A percentile compares a stretch with the other conserved stretches of the same genome.
Evolutionary conservation across 2,329 filamentous ascomycete genomes (phyloP).

Genomic region (Venturia asperata): DNA sequence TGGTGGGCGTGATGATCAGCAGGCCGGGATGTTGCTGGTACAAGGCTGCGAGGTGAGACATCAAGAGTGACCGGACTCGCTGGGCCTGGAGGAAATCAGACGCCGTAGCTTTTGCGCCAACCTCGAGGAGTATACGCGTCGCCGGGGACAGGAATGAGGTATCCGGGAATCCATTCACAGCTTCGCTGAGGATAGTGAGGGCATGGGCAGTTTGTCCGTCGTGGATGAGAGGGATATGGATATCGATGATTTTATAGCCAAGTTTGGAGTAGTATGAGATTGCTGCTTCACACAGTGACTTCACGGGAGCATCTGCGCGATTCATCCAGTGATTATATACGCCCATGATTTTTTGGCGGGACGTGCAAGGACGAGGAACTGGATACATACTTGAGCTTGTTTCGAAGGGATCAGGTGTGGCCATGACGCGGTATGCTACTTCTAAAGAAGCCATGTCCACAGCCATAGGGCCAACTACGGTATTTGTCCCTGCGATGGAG

Average conservation of each 20-base stretch:
- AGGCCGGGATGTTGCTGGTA: constrained; percentile 66
- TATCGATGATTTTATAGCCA: constrained; percentile 52
- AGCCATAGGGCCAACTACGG: constrained; percentile 68
- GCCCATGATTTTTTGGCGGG: constrained; percentile 56
- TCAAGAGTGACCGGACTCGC: constrained; percentile 65
- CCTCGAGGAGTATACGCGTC: constrained; percentile 62
- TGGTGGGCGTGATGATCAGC: constrained; percentile 71
- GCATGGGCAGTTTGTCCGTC: constrained; percentile 72
- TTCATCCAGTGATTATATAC: constrained; percentile 63
- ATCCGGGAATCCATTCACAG: constrained; percentile 36
- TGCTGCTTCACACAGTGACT: constrained; percentile 53
- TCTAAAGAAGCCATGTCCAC: constrained; percentile 70
- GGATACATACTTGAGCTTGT: constrained; percentile 57
- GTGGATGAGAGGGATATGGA: constrained; percentile 58
- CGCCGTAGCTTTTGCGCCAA: constrained; percentile 58
- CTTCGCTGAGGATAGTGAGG: constrained; percentile 68
- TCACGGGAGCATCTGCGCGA: constrained; percentile 58
- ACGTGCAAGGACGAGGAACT: constrained; percentile 42
- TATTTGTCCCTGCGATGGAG: constrained; percentile 54
- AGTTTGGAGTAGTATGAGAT: constrained; percentile 48
- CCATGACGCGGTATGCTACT: constrained; percentile 74
- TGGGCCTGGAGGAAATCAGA: constrained; percentile 67
- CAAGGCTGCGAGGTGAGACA: constrained; percentile 67
- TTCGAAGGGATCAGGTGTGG: constrained; percentile 60
- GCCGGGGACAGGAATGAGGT: constrained; percentile 54